phyloP scores from a whole-genome alignment of 306 rosid species.

The Glycine latifolia region DNA sequence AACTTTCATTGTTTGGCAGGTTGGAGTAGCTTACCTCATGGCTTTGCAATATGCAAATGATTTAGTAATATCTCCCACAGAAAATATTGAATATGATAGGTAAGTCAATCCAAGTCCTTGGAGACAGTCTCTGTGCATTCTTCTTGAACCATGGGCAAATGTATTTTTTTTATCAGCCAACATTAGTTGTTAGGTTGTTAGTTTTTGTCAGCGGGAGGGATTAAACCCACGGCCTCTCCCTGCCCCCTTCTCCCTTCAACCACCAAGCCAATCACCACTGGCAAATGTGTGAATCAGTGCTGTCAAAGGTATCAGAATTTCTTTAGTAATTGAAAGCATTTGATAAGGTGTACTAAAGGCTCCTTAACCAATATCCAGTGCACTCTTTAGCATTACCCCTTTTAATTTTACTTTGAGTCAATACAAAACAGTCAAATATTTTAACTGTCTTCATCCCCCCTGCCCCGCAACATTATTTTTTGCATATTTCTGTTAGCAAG shows the following conservation, averaged over 20 bases:
- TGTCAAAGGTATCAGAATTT: constrained; percentile 5
- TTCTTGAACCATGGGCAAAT: constrained; percentile 26
- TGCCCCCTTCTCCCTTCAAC: too few relatives aligned
- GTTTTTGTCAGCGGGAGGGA: too few relatives aligned
- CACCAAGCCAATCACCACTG: too few relatives aligned
- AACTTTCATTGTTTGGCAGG: constrained; percentile 63
- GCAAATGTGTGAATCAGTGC: constrained; percentile 1
- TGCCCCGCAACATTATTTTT: background rate
- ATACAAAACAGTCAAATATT: background rate
- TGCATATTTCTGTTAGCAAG: background rate
- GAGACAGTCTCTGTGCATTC: constrained; percentile 36
- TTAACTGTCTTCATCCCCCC: background rate
- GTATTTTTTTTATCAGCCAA: too few relatives aligned
- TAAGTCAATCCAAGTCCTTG: constrained; percentile 51
- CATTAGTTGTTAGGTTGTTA: too few relatives aligned
- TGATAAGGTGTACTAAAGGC: background rate
- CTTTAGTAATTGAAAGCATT: background rate
- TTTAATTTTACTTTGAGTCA: constrained; percentile 23
- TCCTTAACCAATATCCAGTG: background rate
- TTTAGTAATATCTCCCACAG: constrained; percentile 66
- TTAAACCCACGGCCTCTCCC: too few relatives aligned
- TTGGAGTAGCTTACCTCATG: constrained; percentile 91
- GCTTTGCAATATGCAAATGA: constrained; percentile 87
- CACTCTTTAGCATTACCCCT: background rate
- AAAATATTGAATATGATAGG: constrained; percentile 95